These are phyloP conservation scores for Aspergillus unguis DNA, from an alignment of 2,329 filamentous ascomycete genomes.

Conservation along the genomic window DNA sequence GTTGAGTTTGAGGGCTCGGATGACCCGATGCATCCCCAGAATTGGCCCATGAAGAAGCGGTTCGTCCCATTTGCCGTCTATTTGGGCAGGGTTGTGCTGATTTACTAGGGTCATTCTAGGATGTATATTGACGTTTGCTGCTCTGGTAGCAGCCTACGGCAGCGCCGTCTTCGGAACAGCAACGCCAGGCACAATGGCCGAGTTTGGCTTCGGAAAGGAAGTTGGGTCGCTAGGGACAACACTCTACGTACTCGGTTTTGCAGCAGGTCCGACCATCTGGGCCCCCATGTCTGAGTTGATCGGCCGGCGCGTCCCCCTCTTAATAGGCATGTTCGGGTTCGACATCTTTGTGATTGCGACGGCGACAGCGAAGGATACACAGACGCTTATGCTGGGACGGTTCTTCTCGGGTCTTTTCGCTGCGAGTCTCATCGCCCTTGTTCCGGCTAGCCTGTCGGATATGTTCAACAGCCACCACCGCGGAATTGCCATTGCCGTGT, in stretches of 20 bases:
- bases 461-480: slow-evolving; percentile 47
- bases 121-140: slow-evolving; percentile 18
- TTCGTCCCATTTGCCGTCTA: slow-evolving; percentile 1
- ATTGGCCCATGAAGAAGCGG: slow-evolving; percentile 49
- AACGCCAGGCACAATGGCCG: slow-evolving; percentile 50
- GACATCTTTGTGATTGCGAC: slow-evolving; percentile 46
- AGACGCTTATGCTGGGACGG: slow-evolving; percentile 38
- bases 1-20: slow-evolving; percentile 53
- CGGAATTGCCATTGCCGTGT: slow-evolving; percentile 43
- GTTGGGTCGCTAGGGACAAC: slow-evolving; percentile 45
- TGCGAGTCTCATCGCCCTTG: slow-evolving; percentile 39
- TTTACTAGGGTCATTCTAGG: slow-evolving; percentile 15
- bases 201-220: slow-evolving; percentile 44
- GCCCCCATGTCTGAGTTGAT: slow-evolving; percentile 59
- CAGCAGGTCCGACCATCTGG: slow-evolving; percentile 59
- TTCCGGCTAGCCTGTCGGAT: slow-evolving; percentile 43
- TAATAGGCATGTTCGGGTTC: slow-evolving; percentile 40
- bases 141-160: slow-evolving; percentile 46
- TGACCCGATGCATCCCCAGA: slow-evolving; percentile 52
- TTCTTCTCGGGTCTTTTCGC: slow-evolving; percentile 47
- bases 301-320: slow-evolving; percentile 52
- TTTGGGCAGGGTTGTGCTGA: background rate
- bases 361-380: slow-evolving; percentile 39
- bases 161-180: slow-evolving; percentile 65
- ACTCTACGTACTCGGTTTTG: slow-evolving; percentile 50